These are phyloP conservation scores for Cunninghamia lanceolata DNA, from an alignment of 75 land plant genomes.

Conservation along the genomic window DNA sequence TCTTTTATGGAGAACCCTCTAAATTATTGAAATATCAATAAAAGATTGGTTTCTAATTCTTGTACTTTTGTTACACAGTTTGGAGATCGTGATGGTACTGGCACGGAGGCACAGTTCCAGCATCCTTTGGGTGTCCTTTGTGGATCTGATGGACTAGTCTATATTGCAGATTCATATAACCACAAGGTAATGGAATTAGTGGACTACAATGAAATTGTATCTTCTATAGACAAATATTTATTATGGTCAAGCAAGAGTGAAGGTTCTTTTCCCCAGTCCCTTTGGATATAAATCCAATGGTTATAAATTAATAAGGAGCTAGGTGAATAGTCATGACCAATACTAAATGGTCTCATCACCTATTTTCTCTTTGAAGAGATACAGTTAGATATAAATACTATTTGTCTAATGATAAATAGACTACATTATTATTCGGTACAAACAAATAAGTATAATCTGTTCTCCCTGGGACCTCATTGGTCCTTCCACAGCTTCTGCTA, in stretches of 20 bases:
- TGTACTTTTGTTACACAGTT: conserved; percentile 44
- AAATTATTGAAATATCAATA: not conserved
- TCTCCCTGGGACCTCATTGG: not conserved
- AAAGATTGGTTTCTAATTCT: not conserved
- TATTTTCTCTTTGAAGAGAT: not conserved
- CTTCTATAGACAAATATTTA: not conserved
- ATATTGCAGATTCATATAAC: conserved; percentile 92
- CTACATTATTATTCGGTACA: not conserved
- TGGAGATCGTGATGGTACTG: conserved; percentile 95
- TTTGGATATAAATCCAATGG: not conserved
- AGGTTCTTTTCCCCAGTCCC: not conserved
- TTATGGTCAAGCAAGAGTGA: not conserved
- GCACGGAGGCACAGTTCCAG: conserved; percentile 85
- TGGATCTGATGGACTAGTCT: conserved; percentile 68
- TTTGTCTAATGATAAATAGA: not conserved
- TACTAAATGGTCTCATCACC: not conserved
- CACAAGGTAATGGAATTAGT: conserved; percentile 72
- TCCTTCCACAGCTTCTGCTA: not conserved
- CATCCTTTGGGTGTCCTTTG: conserved; percentile 87
- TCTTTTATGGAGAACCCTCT: not conserved
- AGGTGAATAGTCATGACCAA: not conserved
- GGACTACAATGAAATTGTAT: not conserved
- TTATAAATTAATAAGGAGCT: not conserved
- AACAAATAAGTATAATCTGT: not conserved
- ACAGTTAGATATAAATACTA: not conserved